Evolutionary conservation across 352 stramenopile species (phyloP).

Genomic region (Phytophthora podocarpi): DNA sequence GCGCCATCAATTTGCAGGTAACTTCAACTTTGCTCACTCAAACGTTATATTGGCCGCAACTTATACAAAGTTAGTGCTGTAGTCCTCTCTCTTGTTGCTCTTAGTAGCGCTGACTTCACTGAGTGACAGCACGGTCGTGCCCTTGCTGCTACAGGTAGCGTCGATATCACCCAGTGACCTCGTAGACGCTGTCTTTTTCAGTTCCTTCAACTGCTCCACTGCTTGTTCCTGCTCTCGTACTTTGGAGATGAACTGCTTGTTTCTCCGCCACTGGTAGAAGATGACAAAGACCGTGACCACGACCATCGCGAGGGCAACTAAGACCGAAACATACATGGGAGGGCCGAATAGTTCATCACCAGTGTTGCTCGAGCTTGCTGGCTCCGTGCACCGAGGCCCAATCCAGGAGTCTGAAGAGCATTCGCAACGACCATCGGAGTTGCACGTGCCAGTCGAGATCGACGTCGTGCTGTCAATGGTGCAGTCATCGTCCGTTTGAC

Average conservation of each 20-base stretch:
- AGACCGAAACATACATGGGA: slow-evolving; percentile 10
- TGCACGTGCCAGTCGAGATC: slow-evolving; percentile 36
- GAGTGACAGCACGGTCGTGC: slow-evolving; percentile 8
- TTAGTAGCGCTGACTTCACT: slow-evolving; percentile 31
- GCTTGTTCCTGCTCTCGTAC: slow-evolving; percentile 5
- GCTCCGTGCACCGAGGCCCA: slow-evolving; percentile 52
- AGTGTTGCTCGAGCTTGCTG: slow-evolving; percentile 13
- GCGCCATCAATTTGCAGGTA: too few relatives aligned
- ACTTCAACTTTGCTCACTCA: too few relatives aligned
- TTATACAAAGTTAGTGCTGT: slow-evolving; percentile 50
- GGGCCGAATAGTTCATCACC: slow-evolving; percentile 16
- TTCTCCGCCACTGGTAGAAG: slow-evolving; percentile 1
- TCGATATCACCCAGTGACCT: slow-evolving; percentile 21
- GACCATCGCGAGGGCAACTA: slow-evolving; percentile 17
- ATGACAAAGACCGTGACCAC: not conserved
- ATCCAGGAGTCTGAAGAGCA: slow-evolving; percentile 45
- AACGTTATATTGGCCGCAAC: too few relatives aligned
- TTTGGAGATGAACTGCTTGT: not conserved
- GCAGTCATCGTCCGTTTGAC: slow-evolving; percentile 53
- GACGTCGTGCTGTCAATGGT: slow-evolving; percentile 27
- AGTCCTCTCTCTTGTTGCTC: slow-evolving; percentile 36
- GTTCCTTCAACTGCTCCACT: slow-evolving; percentile 12
- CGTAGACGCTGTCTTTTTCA: slow-evolving; percentile 24
- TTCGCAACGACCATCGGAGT: slow-evolving; percentile 35
- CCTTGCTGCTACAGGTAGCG: slow-evolving; percentile 9